Base-by-base conservation (phyloP, 176 grass and related monocot species). In the Carex parvula region DNA sequence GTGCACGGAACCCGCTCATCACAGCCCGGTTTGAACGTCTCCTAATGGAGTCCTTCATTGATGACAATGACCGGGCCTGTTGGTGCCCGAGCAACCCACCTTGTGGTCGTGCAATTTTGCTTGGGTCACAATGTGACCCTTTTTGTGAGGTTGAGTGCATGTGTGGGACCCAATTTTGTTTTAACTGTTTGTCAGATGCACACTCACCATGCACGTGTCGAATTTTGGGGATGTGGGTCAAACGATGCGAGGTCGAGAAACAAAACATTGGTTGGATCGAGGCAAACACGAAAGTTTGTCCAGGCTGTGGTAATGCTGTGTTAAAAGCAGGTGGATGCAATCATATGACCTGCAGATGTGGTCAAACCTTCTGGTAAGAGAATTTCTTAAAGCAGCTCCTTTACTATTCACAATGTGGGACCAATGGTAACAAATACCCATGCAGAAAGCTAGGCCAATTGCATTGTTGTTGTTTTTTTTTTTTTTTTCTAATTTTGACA, bases 31-130 rank as follows among this genome's bases (percentile, higher is more conserved):
- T 83, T 14, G 63, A 50, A 42, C 61, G 22, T 83, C 26, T 83
- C 18, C 62, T 83, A 22, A 13, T 65, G 63, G 80, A 83, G 39
- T 83, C 80, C 10, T 83, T 68, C 80, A 66, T 83, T 3, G 63
- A 64, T n/a, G 80, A 83, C 62, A 83, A 83, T 65, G 32, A 48
- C 21, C 11, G 3, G 41, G 60, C 63, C 22, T 24, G 46, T 22
- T 83, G 80, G 80, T 83, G 80, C 26, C 80, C 80, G 7, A 83
- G 80, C 80, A 83, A 62, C 14, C 80, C 80, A 18, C 80, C 57
- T 29, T 82, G 80, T 10, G 80, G 60, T 24, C 32, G 22, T 5
- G 80, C 80, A 29, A 83, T 83, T 33, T 44, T 63, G 24, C 11
- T 83, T 30, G 80, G 42, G n/a, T 52, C 22, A 0, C 35, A 29